A percentile compares a stretch with the other conserved stretches of the same genome.
phyloP scores from a whole-genome alignment of 805 yeast genomes.

The Myxozyma geophila region DNA sequence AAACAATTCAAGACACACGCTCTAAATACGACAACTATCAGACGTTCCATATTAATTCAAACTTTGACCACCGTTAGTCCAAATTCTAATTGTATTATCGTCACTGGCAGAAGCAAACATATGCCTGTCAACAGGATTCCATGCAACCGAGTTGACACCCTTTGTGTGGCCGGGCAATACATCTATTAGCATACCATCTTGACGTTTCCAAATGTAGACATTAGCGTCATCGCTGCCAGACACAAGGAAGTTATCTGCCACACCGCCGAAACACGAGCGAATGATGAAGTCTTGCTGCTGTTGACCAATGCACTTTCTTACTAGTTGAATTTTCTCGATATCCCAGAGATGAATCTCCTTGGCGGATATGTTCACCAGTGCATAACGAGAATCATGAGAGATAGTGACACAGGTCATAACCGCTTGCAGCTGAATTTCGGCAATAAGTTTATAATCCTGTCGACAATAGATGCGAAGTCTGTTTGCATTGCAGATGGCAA shows the following conservation, averaged over 20 bases:
- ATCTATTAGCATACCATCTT: conserved; percentile 67
- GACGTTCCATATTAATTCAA: background rate
- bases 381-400: conserved; percentile 59
- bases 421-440: conserved; percentile 58
- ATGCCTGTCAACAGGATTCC: conserved; percentile 57
- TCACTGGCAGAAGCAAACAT: conserved; percentile 87
- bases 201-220: conserved; percentile 77
- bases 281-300: conserved; percentile 71
- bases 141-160: conserved; percentile 76
- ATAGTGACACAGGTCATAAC: conserved; percentile 67
- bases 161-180: conserved; percentile 66
- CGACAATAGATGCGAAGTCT: conserved; percentile 64
- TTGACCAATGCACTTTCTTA: conserved; percentile 72
- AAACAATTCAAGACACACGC: background rate
- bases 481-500: conserved; percentile 68
- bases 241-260: conserved; percentile 68
- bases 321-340: conserved; percentile 58
- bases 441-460: conserved; percentile 48
- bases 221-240: conserved; percentile 85
- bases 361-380: conserved; percentile 65
- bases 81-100: conserved; percentile 57
- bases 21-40: background rate
- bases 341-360: conserved; percentile 87
- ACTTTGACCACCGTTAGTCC: conserved; percentile 22
- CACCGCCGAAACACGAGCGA: conserved; percentile 76